phyloP scores from a whole-genome alignment of 108 stramenopile genomes.

The Asterionellopsis glacialis region DNA sequence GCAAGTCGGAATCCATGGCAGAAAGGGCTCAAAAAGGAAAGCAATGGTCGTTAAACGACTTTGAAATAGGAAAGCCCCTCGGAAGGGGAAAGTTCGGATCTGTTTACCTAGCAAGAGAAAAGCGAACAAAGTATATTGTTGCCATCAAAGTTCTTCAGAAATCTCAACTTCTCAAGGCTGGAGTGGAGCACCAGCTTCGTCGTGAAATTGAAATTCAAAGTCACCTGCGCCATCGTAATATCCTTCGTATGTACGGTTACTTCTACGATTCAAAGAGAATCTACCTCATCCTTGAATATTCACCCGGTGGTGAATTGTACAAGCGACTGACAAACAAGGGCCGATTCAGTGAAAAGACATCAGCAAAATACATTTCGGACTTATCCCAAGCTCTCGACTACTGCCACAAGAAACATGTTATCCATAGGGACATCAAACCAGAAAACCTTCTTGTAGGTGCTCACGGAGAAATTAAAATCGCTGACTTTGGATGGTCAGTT shows the following conservation, averaged over 20 bases:
- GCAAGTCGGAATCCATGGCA: background rate
- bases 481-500: slow-evolving; percentile 99
- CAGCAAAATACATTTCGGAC: slow-evolving; percentile 88
- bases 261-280: slow-evolving; percentile 97
- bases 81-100: slow-evolving; percentile 96
- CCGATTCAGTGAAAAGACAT: slow-evolving; percentile 74
- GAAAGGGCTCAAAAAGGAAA: slow-evolving; percentile 41
- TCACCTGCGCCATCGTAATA: slow-evolving; percentile 92
- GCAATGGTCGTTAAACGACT: slow-evolving; percentile 90
- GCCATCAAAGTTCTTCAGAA: slow-evolving; percentile 97
- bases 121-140: slow-evolving; percentile 92
- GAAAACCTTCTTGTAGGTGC: slow-evolving; percentile 95
- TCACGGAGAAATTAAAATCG: slow-evolving; percentile 95
- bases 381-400: slow-evolving; percentile 86
- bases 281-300: slow-evolving; percentile 97
- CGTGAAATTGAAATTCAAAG: slow-evolving; percentile 99
- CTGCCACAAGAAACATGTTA: slow-evolving; percentile 96
- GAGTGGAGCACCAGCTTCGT: slow-evolving; percentile 97
- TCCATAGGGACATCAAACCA: slow-evolving; percentile 99
- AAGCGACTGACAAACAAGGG: slow-evolving; percentile 80
- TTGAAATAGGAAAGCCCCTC: slow-evolving; percentile 98
- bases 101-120: slow-evolving; percentile 97
- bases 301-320: slow-evolving; percentile 96
- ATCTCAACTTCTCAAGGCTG: slow-evolving; percentile 91
- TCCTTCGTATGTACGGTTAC: slow-evolving; percentile 97